phyloP scores from a whole-genome alignment of 2,329 filamentous ascomycete species.

The Fusarium oligoseptatum region DNA sequence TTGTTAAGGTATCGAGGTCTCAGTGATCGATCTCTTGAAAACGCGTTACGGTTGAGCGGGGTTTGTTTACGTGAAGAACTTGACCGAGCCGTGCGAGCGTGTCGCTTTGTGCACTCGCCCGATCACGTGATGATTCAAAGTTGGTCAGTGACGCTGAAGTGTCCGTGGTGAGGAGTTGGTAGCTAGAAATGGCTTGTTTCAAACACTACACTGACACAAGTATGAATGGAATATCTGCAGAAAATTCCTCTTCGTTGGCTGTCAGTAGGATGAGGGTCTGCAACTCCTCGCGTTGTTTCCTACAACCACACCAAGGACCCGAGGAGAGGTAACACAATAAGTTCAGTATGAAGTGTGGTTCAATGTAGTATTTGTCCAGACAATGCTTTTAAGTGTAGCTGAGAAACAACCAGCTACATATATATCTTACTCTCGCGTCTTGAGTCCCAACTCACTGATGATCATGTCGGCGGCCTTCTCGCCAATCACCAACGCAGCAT shows the following conservation, averaged over 20 bases:
- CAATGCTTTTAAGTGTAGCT: not conserved
- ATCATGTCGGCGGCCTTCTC: slow-evolving; percentile 60
- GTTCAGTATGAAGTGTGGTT: not conserved
- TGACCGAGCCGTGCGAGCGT: too few relatives aligned
- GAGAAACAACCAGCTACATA: not conserved
- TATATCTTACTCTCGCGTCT: not conserved
- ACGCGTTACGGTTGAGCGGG: not conserved
- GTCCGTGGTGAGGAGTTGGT: too few relatives aligned
- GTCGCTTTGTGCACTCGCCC: too few relatives aligned
- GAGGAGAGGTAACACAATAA: not conserved
- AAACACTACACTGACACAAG: too few relatives aligned
- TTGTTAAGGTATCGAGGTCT: not conserved
- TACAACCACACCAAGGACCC: not conserved
- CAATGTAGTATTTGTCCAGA: not conserved
- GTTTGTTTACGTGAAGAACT: not conserved
- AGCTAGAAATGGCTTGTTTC: too few relatives aligned
- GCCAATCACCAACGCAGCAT: slow-evolving; percentile 60
- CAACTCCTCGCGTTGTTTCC: not conserved
- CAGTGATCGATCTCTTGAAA: not conserved
- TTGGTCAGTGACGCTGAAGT: too few relatives aligned
- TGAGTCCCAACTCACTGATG: slow-evolving; percentile 26
- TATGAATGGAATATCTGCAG: too few relatives aligned
- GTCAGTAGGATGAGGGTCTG: too few relatives aligned
- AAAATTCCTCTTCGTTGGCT: too few relatives aligned
- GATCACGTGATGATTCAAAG: too few relatives aligned